Conservation (phyloP, 768 basidiomycete species). For the Pisolithus sp. region DNA sequence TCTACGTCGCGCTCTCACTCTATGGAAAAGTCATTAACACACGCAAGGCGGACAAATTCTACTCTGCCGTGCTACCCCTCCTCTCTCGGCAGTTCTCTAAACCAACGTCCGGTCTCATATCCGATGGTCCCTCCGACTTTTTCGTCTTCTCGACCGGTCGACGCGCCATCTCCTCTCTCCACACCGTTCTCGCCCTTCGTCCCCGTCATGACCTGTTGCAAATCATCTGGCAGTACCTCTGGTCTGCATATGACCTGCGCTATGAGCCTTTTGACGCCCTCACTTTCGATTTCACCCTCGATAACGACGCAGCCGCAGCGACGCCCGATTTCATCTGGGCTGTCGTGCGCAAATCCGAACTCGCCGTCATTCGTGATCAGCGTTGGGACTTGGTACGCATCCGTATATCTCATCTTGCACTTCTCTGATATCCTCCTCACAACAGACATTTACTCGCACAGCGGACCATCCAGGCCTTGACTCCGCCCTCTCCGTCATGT, state of each 20-base stretch:
- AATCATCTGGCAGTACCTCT: slow-evolving; percentile 49
- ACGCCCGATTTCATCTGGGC: slow-evolving; percentile 77
- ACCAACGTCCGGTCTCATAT: slow-evolving; percentile 47
- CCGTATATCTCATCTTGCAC: neutral
- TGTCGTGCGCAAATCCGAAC: slow-evolving; percentile 73
- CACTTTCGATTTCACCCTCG: slow-evolving; percentile 74
- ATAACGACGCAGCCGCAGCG: slow-evolving; percentile 28
- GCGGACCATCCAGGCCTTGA: slow-evolving; percentile 61
- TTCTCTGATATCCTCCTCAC: slow-evolving; percentile 1
- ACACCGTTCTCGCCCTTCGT: slow-evolving; percentile 69
- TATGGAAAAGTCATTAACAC: slow-evolving; percentile 57
- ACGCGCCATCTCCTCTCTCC: slow-evolving; percentile 67
- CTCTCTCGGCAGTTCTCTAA: slow-evolving; percentile 71
- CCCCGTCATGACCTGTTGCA: slow-evolving; percentile 84
- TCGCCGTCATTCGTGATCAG: slow-evolving; percentile 56
- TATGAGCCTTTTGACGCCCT: slow-evolving; percentile 64
- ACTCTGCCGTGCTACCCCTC: slow-evolving; percentile 48
- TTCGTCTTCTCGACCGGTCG: slow-evolving; percentile 87
- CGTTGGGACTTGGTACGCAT: slow-evolving; percentile 85
- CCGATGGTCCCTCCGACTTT: slow-evolving; percentile 74
- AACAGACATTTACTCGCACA: slow-evolving; percentile 77
- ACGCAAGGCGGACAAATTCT: slow-evolving; percentile 61
- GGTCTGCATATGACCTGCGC: slow-evolving; percentile 69
- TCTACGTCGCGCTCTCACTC: slow-evolving; percentile 53
- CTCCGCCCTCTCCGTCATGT: slow-evolving; percentile 63